Base-by-base conservation (phyloP, 768 basidiomycete species). In the Lentinula raphanica region DNA sequence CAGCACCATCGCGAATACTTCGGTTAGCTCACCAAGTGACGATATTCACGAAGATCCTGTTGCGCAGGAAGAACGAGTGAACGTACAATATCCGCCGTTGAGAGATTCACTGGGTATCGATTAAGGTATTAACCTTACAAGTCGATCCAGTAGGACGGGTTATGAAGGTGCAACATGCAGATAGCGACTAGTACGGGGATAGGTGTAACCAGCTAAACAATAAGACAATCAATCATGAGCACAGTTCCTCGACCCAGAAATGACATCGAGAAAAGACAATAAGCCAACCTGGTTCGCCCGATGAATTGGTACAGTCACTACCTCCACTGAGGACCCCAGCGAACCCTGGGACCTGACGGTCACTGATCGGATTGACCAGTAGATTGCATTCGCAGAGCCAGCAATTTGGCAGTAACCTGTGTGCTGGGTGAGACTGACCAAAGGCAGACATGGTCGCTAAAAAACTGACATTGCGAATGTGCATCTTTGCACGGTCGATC, bases 331-430 rank as follows among this genome's bases (percentile, higher is more conserved):
- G n/a, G n/a, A 31, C 21, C 55, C 19, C 40, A 35, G 23, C 15
- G 19, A 49, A 29, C 11, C n/a, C 50, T 35, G 31, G 50, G 35
- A 38, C 35, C 50, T 32, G 27, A 49, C 32, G 13, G 31, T 45
- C 42, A 56, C 19, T 45, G 21, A n/a, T 56, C 29, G 9, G 40
- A 45, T 66, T 74, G 71, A 60, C 68, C 71, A 54, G 74, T 73
- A 54, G 73, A 79, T 65, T 82, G 79, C 71, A 87, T 68, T 62
- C 76, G 78, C 69, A 85, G 77, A 9, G 86, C 85, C 45, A 91
- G 69, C 59, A 92, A 87, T 71, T 90, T 92, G 60, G 90, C 90
- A 68, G 88, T 82, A 60, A 93, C 86, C 90, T 92, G 65, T 39
- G 11, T n/a, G 11, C 27, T 17, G 35, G 51, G 45, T 59, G 61